Base-by-base conservation (phyloP, 768 basidiomycete genomes). In the Pholiota microspora region DNA sequence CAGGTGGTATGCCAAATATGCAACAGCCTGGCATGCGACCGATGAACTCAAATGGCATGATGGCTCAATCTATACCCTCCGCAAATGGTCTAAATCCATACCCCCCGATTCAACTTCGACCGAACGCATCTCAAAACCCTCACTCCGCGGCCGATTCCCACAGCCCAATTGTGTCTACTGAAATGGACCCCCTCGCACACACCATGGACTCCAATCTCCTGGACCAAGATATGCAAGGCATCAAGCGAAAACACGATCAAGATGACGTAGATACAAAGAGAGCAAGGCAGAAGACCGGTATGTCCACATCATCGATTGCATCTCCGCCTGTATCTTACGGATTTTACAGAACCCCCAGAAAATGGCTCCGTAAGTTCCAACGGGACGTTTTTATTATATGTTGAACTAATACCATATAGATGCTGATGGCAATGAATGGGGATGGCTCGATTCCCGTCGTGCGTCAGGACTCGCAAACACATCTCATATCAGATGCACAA, bases 221-320 rank as follows among this genome's bases (percentile, higher is more conserved):
- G 48, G 88, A 90, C 50, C 76, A 76, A 56, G 88, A 89, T 51
- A 59, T 68, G n/a, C 83, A 85, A 53, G 81, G 78, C 15, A 75
- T 84, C 58, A 93, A 92, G 67, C 78, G 90, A 57, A 91, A 90
- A 67, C 71, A 86, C 58, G 84, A 85, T 45, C 75, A 77, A 15
- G 85, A 84, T 49, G 87, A 88, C 55, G 70, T 70, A 25, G 86
- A 89, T 45, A 77, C 71, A 45, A 93, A 93, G 68, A 80, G 90
- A 61, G 83, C 71, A 46, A 80, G 87, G 61, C 80, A 85, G 69
- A 91, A 84, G 72, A 89, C 79, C 62, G 88, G 90, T 88, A 58
- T 67, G 82, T 59, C n/a, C 13, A 21, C 31, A 16, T 34, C 7
- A n/a, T n/a, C n/a, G n/a, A n/a, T n/a, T n/a, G n/a, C n/a, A n/a